Percentiles rank a stretch among this genome's conserved stretches.
Evolutionary conservation across 78 protist genomes (phyloP).

Genomic region (Dictyostelium brefeldianum): DNA sequence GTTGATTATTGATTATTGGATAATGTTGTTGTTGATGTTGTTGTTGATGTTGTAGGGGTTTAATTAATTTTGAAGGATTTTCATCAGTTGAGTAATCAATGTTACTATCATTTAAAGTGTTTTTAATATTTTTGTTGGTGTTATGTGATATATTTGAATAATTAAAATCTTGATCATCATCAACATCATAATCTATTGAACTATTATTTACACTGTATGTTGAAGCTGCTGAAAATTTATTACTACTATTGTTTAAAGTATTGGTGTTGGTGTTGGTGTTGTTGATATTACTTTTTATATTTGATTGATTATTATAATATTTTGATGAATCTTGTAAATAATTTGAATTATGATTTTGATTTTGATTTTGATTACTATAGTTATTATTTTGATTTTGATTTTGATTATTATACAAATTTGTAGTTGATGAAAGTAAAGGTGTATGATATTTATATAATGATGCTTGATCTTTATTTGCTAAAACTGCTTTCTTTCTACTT

Average conservation of each 20-base stretch:
- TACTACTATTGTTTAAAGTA: not conserved
- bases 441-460: conserved; percentile 11
- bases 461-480: not conserved
- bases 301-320: conserved; percentile 4
- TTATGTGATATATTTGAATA: not conserved
- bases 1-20: not conserved
- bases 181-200: not conserved
- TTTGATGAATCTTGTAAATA: not conserved
- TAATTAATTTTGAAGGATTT: not conserved
- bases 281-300: not conserved
- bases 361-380: not conserved
- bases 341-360: not conserved
- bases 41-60: not conserved
- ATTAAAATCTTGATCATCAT: not conserved
- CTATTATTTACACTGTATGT: conserved; percentile 2
- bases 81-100: conserved; percentile 6
- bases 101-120: not conserved
- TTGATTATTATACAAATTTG: conserved; percentile 3
- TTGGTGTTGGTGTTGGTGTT: not conserved
- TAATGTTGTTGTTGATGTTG: not conserved
- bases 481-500: not conserved
- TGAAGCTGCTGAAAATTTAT: not conserved
- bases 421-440: not conserved
- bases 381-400: not conserved
- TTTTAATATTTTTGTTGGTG: not conserved